phyloP scores from a whole-genome alignment of 768 basidiomycete genomes.

The Naganishia onofrii region DNA sequence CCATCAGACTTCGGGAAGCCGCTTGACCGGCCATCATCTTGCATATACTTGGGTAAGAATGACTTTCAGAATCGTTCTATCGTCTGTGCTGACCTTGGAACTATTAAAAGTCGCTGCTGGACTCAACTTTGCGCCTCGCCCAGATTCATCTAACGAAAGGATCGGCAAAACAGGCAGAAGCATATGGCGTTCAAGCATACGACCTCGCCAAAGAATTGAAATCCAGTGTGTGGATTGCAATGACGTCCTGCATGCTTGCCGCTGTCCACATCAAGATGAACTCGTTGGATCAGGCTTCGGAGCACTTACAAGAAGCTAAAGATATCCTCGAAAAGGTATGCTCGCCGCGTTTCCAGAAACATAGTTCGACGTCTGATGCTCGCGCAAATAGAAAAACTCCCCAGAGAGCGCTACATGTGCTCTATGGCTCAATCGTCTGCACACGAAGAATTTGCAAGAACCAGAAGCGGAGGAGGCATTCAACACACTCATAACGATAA shows the following conservation, averaged over 20 bases:
- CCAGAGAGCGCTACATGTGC: constrained; percentile 11
- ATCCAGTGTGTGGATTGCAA: constrained; percentile 58
- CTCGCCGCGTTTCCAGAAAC: not conserved
- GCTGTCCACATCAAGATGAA: constrained; percentile 64
- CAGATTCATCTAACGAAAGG: constrained; percentile 70
- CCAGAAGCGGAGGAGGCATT: constrained; percentile 63
- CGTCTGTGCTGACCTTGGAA: not conserved
- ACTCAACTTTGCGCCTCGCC: constrained; percentile 64
- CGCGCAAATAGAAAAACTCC: constrained; percentile 6
- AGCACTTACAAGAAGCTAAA: constrained; percentile 50
- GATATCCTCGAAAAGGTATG: constrained; percentile 26
- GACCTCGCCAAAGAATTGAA: constrained; percentile 65
- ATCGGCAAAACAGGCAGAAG: constrained; percentile 78
- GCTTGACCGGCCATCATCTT: constrained; percentile 54
- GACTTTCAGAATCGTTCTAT: not conserved
- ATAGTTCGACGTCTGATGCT: not conserved
- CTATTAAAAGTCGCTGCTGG: constrained; percentile 58
- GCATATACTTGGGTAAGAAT: constrained; percentile 55
- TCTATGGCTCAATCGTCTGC: constrained; percentile 17
- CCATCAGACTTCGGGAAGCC: not conserved
- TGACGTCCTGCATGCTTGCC: constrained; percentile 66
- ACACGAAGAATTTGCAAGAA: constrained; percentile 5
- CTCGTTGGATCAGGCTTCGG: constrained; percentile 52
- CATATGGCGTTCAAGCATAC: constrained; percentile 74
- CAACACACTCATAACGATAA: constrained; percentile 39